Evolutionary conservation across 306 rosid species (phyloP).

Genomic region (Neltuma alba): DNA sequence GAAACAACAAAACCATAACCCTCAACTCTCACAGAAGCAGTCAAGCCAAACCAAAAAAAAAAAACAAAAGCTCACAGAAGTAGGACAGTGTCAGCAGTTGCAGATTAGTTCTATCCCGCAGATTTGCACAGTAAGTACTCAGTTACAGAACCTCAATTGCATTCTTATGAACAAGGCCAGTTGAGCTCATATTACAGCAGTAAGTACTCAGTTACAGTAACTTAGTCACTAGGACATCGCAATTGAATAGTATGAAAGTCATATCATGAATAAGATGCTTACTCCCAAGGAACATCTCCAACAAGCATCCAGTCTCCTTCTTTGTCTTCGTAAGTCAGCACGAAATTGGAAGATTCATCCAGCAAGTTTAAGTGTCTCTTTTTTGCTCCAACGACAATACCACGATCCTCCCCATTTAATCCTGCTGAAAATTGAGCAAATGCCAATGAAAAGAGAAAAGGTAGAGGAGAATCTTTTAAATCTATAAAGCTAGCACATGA

Average conservation of each 20-base stretch:
- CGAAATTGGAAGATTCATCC: conserved; percentile 75
- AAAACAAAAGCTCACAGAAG: no score
- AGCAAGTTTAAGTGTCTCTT: conserved; percentile 59
- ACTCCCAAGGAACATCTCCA: conserved; percentile 99
- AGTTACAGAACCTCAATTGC: neutral
- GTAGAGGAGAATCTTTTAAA: neutral
- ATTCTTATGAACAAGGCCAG: neutral
- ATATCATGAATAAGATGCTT: conserved; percentile 33
- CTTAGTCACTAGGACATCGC: neutral
- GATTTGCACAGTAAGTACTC: neutral
- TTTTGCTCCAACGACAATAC: conserved; percentile 42
- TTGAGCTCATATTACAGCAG: neutral
- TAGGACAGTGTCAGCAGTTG: no score
- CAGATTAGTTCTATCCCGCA: no score
- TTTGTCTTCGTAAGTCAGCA: conserved; percentile 92
- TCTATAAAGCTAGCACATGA: neutral
- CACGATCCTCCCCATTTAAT: conserved; percentile 52
- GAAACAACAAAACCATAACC: neutral
- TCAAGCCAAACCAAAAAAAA: no score
- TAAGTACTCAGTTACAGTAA: neutral
- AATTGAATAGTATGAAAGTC: neutral
- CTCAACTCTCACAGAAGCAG: neutral
- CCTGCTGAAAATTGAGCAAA: conserved; percentile 43
- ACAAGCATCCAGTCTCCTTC: conserved; percentile 99
- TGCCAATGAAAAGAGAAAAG: conserved; percentile 12